Conservation (phyloP, 352 stramenopile species). For the Phytophthora quininea region DNA sequence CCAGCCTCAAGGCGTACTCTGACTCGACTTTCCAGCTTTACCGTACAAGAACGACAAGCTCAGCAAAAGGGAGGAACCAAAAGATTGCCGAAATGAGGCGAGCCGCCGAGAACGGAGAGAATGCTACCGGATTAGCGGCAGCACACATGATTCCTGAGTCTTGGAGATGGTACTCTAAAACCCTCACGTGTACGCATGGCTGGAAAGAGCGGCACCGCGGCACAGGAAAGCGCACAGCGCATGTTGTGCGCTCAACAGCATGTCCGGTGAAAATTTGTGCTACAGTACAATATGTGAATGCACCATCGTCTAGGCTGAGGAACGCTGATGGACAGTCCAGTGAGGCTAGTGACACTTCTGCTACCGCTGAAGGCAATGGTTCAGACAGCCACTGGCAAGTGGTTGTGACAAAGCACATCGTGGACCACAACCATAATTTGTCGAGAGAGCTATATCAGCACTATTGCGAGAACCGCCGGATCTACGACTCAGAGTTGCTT, state of each 20-base stretch:
- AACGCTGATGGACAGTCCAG: neutral
- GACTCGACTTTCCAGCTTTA: constrained; percentile 76
- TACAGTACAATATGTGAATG: constrained; percentile 63
- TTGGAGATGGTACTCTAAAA: constrained; percentile 87
- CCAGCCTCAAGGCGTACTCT: constrained; percentile 63
- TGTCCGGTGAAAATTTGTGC: constrained; percentile 85
- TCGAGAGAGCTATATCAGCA: constrained; percentile 74
- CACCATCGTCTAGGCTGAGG: constrained; percentile 4
- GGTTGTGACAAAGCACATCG: constrained; percentile 76
- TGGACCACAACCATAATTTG: constrained; percentile 85
- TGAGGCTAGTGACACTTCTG: neutral
- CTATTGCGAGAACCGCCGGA: constrained; percentile 79
- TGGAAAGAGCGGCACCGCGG: constrained; percentile 81
- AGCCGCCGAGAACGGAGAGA: constrained; percentile 44
- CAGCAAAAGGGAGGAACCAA: constrained; percentile 66
- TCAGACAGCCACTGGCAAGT: constrained; percentile 56
- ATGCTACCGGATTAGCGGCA: constrained; percentile 17
- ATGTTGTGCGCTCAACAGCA: constrained; percentile 66
- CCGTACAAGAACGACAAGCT: constrained; percentile 77
- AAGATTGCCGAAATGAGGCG: constrained; percentile 66
- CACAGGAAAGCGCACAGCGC: constrained; percentile 64
- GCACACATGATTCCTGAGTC: constrained; percentile 60
- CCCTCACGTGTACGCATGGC: constrained; percentile 78
- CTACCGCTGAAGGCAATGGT: constrained; percentile 1
- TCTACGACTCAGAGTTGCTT: constrained; percentile 77